A percentile compares a stretch with the other conserved stretches of the same genome.
Conservation (phyloP, 164 flowering plant species). For the Chloranthus sessilifolius region DNA sequence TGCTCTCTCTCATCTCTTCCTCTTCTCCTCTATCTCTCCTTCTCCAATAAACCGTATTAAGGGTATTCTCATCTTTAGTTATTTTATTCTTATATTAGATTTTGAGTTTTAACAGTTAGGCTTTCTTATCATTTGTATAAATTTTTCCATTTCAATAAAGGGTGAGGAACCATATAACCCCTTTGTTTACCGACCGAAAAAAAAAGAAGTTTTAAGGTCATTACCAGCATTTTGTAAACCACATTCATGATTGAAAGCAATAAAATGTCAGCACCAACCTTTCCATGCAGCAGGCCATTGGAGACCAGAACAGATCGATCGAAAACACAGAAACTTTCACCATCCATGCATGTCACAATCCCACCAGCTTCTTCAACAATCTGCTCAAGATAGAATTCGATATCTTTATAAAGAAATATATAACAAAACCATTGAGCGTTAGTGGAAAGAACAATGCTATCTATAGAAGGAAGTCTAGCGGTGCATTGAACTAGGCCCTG, state of each 20-base stretch:
- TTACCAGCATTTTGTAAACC: neutral
- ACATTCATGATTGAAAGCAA: neutral
- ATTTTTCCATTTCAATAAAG: too few species aligned
- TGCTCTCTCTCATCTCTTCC: too few species aligned
- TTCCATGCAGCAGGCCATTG: slow-evolving; percentile 63
- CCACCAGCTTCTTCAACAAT: slow-evolving; percentile 99
- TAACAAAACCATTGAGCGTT: neutral
- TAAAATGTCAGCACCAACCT: slow-evolving; percentile 37
- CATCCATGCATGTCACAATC: slow-evolving; percentile 80
- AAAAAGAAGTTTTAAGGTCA: neutral
- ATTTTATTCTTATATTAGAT: too few species aligned
- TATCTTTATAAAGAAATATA: neutral
- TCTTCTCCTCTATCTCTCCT: too few species aligned
- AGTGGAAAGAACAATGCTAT: neutral
- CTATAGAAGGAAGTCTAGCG: neutral
- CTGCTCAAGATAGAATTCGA: slow-evolving; percentile 28
- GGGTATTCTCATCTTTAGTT: too few species aligned
- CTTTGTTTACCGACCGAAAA: too few species aligned
- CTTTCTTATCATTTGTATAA: too few species aligned
- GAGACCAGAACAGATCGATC: slow-evolving; percentile 94
- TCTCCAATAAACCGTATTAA: too few species aligned
- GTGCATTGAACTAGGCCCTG: neutral
- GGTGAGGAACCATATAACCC: too few species aligned
- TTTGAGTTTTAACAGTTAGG: too few species aligned
- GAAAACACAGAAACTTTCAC: slow-evolving; percentile 74